Base-by-base conservation (phyloP, 2,329 filamentous ascomycete genomes). In the Sporothrix protearum region DNA sequence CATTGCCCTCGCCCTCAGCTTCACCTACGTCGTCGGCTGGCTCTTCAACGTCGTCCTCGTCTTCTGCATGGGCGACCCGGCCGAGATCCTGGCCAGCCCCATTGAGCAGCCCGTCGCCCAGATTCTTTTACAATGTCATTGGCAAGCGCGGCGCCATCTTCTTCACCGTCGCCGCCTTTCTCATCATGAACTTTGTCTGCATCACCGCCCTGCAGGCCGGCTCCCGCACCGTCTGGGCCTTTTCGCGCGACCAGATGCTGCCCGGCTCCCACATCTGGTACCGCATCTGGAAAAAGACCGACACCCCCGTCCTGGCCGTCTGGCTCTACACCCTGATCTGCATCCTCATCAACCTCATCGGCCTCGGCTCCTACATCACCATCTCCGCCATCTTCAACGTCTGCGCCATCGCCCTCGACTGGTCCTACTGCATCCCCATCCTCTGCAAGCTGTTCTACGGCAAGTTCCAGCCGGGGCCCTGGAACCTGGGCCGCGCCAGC, bases 181-280 rank as follows among this genome's bases (percentile, higher is more conserved):
- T 88, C 73, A 85, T 88, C 76, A 83, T 88, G 78, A 85, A 87
- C 77, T 87, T 87, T 76, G 84, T 87, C 71, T 86, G 84, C 80
- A 86, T 87, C 78, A 86, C 86, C 9, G 85, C 85, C 68, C 85
- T 86, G 70, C 85, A 87, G 77, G 81, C 85, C 16, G 81, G 85
- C 42, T 84, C 81, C 6, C 83, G 85, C 47, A 87, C 85, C 16
- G 80, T 87, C 75, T 87, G 85, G 78, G 85, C 85, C 71, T 87
- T 86, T 75, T 83, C 85, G 6, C 85, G 85, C 72, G 85, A 87
- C 75, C 79, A 82, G 68, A 80, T 86, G 76, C 75, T 86, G 22
- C 85, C 85, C 16, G 79, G 82, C 57, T 83, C 82, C 10, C 73
- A 75, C 45, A 72, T 85, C 61, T 86, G 85, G 85, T 83, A 82